Evolutionary conservation across 1,284 basidiomycete species (phyloP).

Genomic region (Athelia sp.): DNA sequence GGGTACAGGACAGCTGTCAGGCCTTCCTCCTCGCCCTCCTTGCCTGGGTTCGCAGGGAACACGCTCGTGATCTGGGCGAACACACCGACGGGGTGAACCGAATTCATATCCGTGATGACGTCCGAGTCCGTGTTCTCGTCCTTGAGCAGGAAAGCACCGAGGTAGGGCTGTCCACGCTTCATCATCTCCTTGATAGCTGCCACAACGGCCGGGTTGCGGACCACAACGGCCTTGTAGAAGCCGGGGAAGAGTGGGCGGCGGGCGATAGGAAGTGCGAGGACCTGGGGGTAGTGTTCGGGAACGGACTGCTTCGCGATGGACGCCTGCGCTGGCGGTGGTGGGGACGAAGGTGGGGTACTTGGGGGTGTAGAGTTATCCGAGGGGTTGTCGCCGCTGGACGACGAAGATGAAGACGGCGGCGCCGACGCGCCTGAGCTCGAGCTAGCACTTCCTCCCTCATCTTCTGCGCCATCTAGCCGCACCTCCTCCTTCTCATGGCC

Average conservation of each 20-base stretch:
- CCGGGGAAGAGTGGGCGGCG: constrained; percentile 95
- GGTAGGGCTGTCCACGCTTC: constrained; percentile 94
- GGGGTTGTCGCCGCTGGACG: constrained; percentile 2
- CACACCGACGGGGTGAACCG: constrained; percentile 92
- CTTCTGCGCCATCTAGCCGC: constrained; percentile 13
- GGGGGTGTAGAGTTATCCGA: neutral
- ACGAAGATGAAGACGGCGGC: constrained; percentile 10
- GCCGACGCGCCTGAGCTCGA: constrained; percentile 11
- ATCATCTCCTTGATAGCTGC: constrained; percentile 96
- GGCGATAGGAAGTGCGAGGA: constrained; percentile 94
- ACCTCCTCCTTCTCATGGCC: constrained; percentile 4
- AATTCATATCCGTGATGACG: constrained; percentile 83
- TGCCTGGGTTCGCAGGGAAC: constrained; percentile 64
- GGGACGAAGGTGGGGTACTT: constrained; percentile 20
- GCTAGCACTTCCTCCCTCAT: constrained; percentile 13
- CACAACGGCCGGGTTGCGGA: constrained; percentile 88
- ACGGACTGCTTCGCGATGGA: constrained; percentile 80
- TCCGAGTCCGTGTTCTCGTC: constrained; percentile 93
- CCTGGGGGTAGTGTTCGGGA: constrained; percentile 88
- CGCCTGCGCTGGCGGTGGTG: constrained; percentile 38
- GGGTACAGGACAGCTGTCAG: constrained; percentile 95
- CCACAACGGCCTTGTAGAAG: constrained; percentile 96
- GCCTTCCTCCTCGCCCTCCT: constrained; percentile 74
- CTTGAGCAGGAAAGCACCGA: constrained; percentile 97
- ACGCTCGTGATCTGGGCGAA: constrained; percentile 98